These are phyloP conservation scores for Pichia norvegensis DNA, from an alignment of 1,139 yeast species.

Conservation along the genomic window DNA sequence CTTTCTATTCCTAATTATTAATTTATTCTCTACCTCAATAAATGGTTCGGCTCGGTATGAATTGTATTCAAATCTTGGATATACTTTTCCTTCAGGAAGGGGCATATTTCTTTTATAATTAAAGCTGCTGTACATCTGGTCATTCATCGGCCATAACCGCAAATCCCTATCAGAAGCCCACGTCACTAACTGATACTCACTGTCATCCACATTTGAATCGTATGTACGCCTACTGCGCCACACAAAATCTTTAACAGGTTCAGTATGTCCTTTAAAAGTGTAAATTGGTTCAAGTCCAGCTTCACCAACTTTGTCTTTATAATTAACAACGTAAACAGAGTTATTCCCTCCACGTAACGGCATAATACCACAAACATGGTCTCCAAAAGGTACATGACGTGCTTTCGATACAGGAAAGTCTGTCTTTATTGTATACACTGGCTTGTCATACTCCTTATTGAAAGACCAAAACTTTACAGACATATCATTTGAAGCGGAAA, in stretches of 20 bases:
- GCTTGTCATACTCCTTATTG: slow-evolving; percentile 32
- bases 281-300: slow-evolving; percentile 49
- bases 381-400: slow-evolving; percentile 80
- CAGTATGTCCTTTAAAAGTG: slow-evolving; percentile 72
- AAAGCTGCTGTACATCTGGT: slow-evolving; percentile 50
- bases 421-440: slow-evolving; percentile 56
- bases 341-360: slow-evolving; percentile 84
- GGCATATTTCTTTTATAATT: slow-evolving; percentile 38
- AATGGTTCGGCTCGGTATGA: slow-evolving; percentile 47
- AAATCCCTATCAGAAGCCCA: slow-evolving; percentile 90
- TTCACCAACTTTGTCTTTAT: slow-evolving; percentile 32
- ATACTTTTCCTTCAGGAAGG: slow-evolving; percentile 25
- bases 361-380: slow-evolving; percentile 78
- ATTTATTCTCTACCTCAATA: slow-evolving; percentile 16
- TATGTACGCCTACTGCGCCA: slow-evolving; percentile 61
- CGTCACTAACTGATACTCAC: slow-evolving; percentile 83
- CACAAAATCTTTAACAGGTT: slow-evolving; percentile 76
- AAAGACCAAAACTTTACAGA: slow-evolving; percentile 86
- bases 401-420: slow-evolving; percentile 87
- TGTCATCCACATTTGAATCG: slow-evolving; percentile 47
- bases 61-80: slow-evolving; percentile 40
- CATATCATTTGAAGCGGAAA: slow-evolving; percentile 81
- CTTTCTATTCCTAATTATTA: slow-evolving; percentile 21
- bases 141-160: slow-evolving; percentile 71
- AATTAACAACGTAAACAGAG: slow-evolving; percentile 59